phyloP scores from a whole-genome alignment of 768 basidiomycete species.

The Psilocybe cubensis region DNA sequence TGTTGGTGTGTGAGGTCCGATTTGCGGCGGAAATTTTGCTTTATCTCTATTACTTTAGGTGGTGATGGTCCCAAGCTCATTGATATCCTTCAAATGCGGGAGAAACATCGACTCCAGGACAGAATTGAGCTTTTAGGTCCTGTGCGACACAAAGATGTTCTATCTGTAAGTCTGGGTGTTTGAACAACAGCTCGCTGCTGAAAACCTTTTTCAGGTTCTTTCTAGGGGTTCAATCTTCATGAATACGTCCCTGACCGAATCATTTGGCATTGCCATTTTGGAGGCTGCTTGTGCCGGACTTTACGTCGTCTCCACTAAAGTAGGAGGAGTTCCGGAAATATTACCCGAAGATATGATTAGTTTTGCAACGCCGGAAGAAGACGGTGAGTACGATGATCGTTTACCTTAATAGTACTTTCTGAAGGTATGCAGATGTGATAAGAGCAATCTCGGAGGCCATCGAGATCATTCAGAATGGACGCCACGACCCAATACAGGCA shows the following conservation, averaged over 20 bases:
- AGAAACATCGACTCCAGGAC: constrained; percentile 88
- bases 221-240: constrained; percentile 87
- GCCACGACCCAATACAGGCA: constrained; percentile 75
- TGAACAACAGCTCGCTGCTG: background rate
- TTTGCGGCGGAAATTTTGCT: background rate
- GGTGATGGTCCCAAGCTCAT: constrained; percentile 96
- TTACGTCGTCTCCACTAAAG: constrained; percentile 91
- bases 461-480: constrained; percentile 60
- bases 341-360: constrained; percentile 94
- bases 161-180: constrained; percentile 52
- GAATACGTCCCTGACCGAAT: constrained; percentile 94
- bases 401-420: background rate
- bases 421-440: constrained; percentile 66
- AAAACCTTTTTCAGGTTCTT: constrained; percentile 63
- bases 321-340: constrained; percentile 96
- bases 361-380: constrained; percentile 92
- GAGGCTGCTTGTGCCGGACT: constrained; percentile 96
- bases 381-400: constrained; percentile 59
- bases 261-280: constrained; percentile 96
- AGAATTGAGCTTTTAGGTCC: constrained; percentile 89
- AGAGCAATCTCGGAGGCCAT: constrained; percentile 85
- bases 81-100: constrained; percentile 93
- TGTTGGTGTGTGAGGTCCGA: constrained; percentile 57
- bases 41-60: constrained; percentile 46
- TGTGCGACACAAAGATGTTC: constrained; percentile 82